phyloP scores from a whole-genome alignment of 2,329 filamentous ascomycete genomes.

The Aspergillus sp. region DNA sequence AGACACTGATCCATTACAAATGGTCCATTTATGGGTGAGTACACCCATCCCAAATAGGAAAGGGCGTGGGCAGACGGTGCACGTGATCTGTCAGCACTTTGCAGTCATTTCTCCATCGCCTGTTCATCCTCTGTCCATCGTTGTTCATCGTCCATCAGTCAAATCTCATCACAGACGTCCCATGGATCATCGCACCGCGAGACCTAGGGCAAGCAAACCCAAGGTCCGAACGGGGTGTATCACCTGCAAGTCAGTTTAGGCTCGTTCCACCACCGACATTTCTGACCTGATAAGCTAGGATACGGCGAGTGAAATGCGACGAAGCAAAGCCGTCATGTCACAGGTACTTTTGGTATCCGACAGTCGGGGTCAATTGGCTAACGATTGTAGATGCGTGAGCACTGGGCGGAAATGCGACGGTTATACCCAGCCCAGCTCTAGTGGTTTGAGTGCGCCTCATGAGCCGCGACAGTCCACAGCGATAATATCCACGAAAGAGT shows the following conservation, averaged over 20 bases:
- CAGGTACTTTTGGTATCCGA: slow-evolving; percentile 47
- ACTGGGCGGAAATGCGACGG: background rate
- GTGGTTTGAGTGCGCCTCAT: background rate
- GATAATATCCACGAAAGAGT: slow-evolving; percentile 2
- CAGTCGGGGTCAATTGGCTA: background rate
- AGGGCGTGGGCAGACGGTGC: too few species aligned
- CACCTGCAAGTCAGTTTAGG: slow-evolving; percentile 64
- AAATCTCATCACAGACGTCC: too few species aligned
- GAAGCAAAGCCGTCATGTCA: slow-evolving; percentile 61
- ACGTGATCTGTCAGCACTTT: too few species aligned
- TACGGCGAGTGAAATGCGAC: slow-evolving; percentile 63
- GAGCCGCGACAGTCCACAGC: slow-evolving; percentile 1
- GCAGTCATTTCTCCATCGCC: too few species aligned
- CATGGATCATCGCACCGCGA: background rate
- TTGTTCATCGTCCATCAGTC: too few species aligned
- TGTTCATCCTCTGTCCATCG: too few species aligned
- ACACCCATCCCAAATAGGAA: too few species aligned
- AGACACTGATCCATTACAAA: too few species aligned
- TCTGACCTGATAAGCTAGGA: slow-evolving; percentile 8
- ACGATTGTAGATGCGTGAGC: background rate
- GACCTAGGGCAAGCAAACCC: background rate
- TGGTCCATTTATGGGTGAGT: too few species aligned
- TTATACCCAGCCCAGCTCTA: background rate
- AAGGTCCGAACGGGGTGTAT: slow-evolving; percentile 55
- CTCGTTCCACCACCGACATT: background rate